Conservation (phyloP, 176 grass and related monocot genomes). For the Saccharum spontaneum region DNA sequence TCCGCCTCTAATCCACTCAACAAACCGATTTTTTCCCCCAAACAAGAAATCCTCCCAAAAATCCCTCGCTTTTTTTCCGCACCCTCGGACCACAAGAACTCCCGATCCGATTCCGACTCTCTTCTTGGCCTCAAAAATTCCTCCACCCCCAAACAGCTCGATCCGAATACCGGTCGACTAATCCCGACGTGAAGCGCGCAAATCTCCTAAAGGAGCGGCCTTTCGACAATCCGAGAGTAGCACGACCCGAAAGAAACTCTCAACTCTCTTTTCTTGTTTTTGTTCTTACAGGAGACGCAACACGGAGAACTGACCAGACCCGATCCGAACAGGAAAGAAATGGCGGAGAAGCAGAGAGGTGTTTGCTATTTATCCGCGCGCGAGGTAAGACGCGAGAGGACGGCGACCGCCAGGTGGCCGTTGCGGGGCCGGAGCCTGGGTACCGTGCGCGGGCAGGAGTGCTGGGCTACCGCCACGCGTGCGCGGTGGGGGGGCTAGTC, state of each 20-base stretch:
- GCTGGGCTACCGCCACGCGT: conserved; percentile 20
- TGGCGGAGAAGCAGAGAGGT: conserved; percentile 14
- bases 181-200: neutral
- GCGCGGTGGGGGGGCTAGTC: neutral
- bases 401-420: conserved; percentile 34
- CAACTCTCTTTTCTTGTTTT: neutral
- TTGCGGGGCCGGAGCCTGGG: neutral
- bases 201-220: conserved; percentile 9
- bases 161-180: neutral
- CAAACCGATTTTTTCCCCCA: neutral
- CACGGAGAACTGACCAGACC: neutral
- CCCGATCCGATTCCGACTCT: conserved; percentile 34
- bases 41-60: conserved; percentile 21
- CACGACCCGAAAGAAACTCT: neutral
- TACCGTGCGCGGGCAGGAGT: neutral
- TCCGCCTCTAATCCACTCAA: conserved; percentile 35
- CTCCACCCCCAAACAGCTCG: neutral
- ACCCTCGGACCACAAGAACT: neutral
- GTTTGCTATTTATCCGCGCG: conserved; percentile 33
- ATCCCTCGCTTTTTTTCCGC: conserved; percentile 22
- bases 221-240: conserved; percentile 27
- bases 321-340: conserved; percentile 36
- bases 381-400: no score
- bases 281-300: neutral
- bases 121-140: neutral